Conservation (phyloP, 1,284 basidiomycete species). For the Trichosporon sp. region DNA sequence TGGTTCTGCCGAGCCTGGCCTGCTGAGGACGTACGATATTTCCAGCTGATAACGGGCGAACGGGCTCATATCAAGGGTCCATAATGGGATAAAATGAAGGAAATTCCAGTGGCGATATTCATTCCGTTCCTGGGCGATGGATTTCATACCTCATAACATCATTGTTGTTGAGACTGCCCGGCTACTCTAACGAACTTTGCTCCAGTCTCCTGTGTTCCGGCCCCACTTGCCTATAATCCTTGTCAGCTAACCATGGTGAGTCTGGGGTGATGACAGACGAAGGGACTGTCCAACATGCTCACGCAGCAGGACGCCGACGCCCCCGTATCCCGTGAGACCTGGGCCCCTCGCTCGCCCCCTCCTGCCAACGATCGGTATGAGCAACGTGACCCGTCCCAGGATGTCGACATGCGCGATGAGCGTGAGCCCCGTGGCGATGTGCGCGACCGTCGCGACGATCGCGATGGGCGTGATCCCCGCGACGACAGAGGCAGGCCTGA, state of each 20-base stretch:
- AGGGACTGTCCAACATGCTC: background rate
- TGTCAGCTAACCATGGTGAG: background rate
- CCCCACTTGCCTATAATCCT: background rate
- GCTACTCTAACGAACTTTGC: background rate
- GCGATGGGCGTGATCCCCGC: background rate
- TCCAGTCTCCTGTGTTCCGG: background rate
- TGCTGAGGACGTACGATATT: background rate
- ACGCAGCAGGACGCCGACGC: constrained; percentile 20
- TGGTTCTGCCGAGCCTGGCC: background rate
- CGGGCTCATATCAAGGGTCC: background rate
- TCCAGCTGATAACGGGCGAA: background rate
- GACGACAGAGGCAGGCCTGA: background rate
- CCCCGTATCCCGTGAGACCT: constrained; percentile 38
- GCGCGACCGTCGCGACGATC: constrained; percentile 8
- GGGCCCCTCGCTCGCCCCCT: constrained; percentile 35
- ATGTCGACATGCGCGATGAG: constrained; percentile 15
- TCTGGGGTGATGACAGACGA: background rate
- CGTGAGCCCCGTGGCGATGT: background rate
- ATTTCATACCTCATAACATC: background rate
- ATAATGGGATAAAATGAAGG: background rate
- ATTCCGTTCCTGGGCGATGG: background rate
- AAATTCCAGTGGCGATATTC: background rate
- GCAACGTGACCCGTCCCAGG: constrained; percentile 15
- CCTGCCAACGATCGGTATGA: constrained; percentile 12
- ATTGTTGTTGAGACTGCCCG: background rate